Conservation (phyloP, 352 stramenopile species). For the Albugo candida region DNA sequence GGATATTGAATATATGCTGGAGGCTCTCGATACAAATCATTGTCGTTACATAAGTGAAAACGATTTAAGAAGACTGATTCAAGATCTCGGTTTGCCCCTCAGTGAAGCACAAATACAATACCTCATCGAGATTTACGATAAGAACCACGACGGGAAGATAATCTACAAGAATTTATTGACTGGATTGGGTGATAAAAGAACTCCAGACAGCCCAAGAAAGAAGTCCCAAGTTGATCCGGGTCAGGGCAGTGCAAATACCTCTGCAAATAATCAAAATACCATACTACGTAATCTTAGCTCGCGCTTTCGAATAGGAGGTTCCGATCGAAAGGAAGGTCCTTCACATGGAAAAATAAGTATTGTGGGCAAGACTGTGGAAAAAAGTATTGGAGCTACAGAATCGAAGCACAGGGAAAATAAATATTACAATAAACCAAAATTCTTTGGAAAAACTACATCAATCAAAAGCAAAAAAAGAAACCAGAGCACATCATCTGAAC, state of each 20-base stretch:
- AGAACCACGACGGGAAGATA: slow-evolving; percentile 34
- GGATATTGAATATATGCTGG: slow-evolving; percentile 34
- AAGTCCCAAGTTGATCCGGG: no score
- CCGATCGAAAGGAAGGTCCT: no score
- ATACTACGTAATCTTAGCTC: no score
- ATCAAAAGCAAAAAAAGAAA: neutral
- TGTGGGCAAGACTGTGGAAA: no score
- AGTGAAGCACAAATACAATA: slow-evolving; percentile 41
- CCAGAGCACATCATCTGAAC: neutral
- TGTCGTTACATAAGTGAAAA: slow-evolving; percentile 25
- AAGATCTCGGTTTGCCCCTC: slow-evolving; percentile 42
- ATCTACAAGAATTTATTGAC: slow-evolving; percentile 38
- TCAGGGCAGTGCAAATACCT: no score
- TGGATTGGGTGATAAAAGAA: slow-evolving; percentile 1
- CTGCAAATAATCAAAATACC: no score
- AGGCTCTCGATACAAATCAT: slow-evolving; percentile 33
- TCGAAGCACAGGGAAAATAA: no score
- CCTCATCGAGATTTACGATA: slow-evolving; percentile 42
- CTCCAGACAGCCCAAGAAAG: no score
- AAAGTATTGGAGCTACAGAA: no score
- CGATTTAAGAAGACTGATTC: slow-evolving; percentile 32
- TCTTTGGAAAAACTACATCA: neutral
- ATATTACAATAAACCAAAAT: no score
- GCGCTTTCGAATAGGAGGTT: no score
- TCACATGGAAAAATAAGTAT: no score